These are phyloP conservation scores for Calcarisporium arbuscula DNA, from an alignment of 2,329 filamentous ascomycete species.

Conservation along the genomic window DNA sequence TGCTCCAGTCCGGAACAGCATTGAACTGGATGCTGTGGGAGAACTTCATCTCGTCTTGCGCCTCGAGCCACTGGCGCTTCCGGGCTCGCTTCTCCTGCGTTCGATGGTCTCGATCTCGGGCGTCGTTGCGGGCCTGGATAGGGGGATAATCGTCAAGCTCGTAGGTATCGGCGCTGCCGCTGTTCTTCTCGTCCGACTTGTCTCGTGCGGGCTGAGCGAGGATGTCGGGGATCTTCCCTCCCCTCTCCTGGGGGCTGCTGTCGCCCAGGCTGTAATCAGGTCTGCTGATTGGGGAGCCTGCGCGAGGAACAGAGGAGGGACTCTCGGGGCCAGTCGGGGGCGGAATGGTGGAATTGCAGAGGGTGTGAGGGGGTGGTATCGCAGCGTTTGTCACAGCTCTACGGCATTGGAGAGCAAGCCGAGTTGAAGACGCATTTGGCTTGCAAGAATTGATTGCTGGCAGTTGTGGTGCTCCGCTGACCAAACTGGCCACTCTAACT, in stretches of 20 bases:
- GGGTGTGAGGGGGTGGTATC: constrained; percentile 1
- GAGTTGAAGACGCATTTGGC: background rate
- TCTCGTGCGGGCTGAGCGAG: constrained; percentile 2
- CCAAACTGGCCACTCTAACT: background rate
- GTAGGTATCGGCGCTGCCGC: constrained; percentile 21
- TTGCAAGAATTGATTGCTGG: background rate
- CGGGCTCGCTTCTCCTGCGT: constrained; percentile 42
- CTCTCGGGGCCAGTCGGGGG: constrained; percentile 17
- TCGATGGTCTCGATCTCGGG: constrained; percentile 25
- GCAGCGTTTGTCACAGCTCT: too few species aligned
- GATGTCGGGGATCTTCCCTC: constrained; percentile 23
- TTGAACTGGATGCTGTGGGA: constrained; percentile 99
- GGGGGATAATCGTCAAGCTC: constrained; percentile 36
- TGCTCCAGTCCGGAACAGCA: constrained; percentile 99
- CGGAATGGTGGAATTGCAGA: constrained; percentile 27
- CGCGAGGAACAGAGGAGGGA: constrained; percentile 34
- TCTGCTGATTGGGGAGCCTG: constrained; percentile 16
- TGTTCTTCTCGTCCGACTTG: too few species aligned
- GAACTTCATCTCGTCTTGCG: constrained; percentile 94
- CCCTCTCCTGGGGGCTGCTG: constrained; percentile 24
- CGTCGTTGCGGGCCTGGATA: constrained; percentile 21
- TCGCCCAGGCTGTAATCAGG: constrained; percentile 15
- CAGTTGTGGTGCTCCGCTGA: background rate
- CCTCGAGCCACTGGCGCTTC: constrained; percentile 65
- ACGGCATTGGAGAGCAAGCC: too few species aligned